A percentile compares a stretch with the other conserved stretches of the same genome.
Conservation (phyloP, 805 yeast species). For the Ogataea nonfermentans region DNA sequence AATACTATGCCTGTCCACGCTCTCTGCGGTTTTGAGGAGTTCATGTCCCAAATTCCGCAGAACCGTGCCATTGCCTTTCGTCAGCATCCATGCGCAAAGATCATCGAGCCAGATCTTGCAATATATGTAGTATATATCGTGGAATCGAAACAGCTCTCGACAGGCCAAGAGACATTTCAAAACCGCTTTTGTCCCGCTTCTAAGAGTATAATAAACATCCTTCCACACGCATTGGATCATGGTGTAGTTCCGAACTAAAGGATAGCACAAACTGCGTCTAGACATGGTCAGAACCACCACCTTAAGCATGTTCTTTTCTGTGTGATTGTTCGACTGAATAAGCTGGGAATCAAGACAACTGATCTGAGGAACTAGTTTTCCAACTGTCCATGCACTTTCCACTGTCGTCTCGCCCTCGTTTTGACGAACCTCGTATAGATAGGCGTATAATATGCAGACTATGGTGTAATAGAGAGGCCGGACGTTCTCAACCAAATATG, state of each 20-base stretch:
- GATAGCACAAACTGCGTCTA: conserved; percentile 74
- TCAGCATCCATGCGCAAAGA: conserved; percentile 69
- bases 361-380: conserved; percentile 79
- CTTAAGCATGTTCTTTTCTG: conserved; percentile 41
- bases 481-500: conserved; percentile 53
- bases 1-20: conserved; percentile 44
- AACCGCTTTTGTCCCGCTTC: conserved; percentile 68
- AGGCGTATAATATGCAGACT: conserved; percentile 67
- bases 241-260: conserved; percentile 71
- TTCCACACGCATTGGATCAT: conserved; percentile 65
- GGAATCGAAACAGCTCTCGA: conserved; percentile 74
- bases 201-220: conserved; percentile 62
- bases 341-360: conserved; percentile 65
- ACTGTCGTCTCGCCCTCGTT: conserved; percentile 69
- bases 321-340: conserved; percentile 34
- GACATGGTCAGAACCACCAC: conserved; percentile 59
- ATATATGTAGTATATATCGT: conserved; percentile 83
- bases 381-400: conserved; percentile 94
- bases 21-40: conserved; percentile 42
- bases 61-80: conserved; percentile 52
- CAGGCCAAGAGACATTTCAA: conserved; percentile 57
- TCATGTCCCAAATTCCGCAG: conserved; percentile 68
- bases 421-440: conserved; percentile 71
- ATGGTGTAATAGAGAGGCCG: conserved; percentile 62
- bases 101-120: conserved; percentile 76